Conservation (phyloP, 306 rosid genomes). For the Glycine latifolia region DNA sequence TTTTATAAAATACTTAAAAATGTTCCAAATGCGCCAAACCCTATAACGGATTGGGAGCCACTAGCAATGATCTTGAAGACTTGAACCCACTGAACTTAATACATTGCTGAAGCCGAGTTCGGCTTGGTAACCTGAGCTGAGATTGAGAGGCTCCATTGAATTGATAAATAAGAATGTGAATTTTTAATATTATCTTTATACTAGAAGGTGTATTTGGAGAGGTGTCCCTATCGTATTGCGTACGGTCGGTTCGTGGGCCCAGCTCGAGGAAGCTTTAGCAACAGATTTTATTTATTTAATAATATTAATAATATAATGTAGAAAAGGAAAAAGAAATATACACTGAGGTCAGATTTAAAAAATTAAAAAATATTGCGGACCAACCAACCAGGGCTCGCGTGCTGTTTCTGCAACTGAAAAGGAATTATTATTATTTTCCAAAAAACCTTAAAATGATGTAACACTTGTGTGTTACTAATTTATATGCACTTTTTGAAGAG, state of each 20-base stretch:
- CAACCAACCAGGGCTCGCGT: slow-evolving; percentile 86
- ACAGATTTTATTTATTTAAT: slow-evolving; percentile 21
- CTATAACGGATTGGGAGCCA: too few species aligned
- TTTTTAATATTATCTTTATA: slow-evolving; percentile 26
- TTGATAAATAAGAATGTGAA: background rate
- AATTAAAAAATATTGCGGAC: slow-evolving; percentile 51
- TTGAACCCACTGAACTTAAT: background rate
- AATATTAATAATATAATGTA: slow-evolving; percentile 30
- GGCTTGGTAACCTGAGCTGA: slow-evolving; percentile 4
- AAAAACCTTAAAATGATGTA: slow-evolving; percentile 46
- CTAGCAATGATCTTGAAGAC: too few species aligned
- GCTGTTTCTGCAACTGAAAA: slow-evolving; percentile 60
- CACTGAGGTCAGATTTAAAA: background rate
- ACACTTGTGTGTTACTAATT: slow-evolving; percentile 38
- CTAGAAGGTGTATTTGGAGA: slow-evolving; percentile 66
- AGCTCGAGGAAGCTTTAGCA: slow-evolving; percentile 33
- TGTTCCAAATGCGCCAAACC: too few species aligned
- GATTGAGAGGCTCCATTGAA: background rate
- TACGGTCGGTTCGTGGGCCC: slow-evolving; percentile 73
- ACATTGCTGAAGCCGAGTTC: background rate
- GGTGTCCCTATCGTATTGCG: slow-evolving; percentile 71
- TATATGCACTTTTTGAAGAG: slow-evolving; percentile 52
- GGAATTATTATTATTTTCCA: slow-evolving; percentile 36
- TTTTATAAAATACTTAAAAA: too few species aligned
- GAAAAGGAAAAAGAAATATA: background rate